Conservation (phyloP, 2,329 filamentous ascomycete species). For the Microsporum ferrugineum region DNA sequence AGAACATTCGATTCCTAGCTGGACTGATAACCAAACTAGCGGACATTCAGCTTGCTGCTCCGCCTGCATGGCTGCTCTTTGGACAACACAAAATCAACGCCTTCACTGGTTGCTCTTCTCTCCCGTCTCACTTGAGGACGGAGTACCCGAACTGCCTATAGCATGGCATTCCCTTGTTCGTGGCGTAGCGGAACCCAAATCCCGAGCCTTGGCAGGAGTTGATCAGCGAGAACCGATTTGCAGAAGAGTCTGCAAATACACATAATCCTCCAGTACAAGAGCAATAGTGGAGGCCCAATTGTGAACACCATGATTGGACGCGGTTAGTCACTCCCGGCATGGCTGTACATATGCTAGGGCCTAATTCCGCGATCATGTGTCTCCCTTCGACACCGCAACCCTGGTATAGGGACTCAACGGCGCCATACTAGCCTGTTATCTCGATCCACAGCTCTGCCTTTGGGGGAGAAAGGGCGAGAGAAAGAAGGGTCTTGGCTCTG, state of each 20-base stretch:
- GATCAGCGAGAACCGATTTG: background rate
- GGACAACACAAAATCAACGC: background rate
- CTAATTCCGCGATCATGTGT: slow-evolving; percentile 4
- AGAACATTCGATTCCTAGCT: background rate
- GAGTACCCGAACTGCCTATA: background rate
- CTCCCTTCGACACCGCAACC: background rate
- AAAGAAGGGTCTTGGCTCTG: background rate
- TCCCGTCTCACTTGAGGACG: background rate
- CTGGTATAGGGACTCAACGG: slow-evolving; percentile 2
- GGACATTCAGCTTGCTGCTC: background rate
- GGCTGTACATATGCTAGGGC: background rate
- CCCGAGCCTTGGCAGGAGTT: background rate
- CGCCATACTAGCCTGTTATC: background rate
- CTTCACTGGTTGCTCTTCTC: background rate
- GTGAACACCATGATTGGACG: background rate
- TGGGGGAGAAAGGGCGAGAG: background rate
- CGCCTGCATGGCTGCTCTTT: background rate
- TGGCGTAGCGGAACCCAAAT: slow-evolving; percentile 3
- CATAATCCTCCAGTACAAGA: background rate
- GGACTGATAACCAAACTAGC: background rate
- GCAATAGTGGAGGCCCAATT: background rate
- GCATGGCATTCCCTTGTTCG: background rate
- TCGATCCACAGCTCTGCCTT: background rate
- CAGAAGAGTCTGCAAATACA: background rate
- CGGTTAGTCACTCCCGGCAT: background rate